Evolutionary conservation across 805 yeast genomes (phyloP).

Genomic region (Tetrapisispora arboricola): DNA sequence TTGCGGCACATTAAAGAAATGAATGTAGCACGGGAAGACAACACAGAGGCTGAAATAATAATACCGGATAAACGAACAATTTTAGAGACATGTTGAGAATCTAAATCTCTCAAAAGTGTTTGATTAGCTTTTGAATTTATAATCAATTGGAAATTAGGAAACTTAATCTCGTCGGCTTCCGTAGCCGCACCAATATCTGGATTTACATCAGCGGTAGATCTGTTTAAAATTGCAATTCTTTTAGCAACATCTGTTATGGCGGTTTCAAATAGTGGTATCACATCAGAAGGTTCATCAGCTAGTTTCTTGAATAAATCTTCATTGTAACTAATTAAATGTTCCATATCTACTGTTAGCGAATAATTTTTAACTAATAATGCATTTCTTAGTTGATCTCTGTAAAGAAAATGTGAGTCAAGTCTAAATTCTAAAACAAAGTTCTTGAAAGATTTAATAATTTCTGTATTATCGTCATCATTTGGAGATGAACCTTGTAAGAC

Average conservation of each 20-base stretch:
- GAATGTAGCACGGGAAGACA: conserved; percentile 76
- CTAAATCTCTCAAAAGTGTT: conserved; percentile 68
- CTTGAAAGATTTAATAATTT: conserved; percentile 66
- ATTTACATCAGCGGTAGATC: conserved; percentile 7
- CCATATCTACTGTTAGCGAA: conserved; percentile 63
- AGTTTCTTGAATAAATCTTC: conserved; percentile 81
- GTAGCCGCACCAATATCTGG: conserved; percentile 6
- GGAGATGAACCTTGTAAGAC: conserved; percentile 79
- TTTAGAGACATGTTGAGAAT: conserved; percentile 79
- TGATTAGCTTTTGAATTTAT: conserved; percentile 62
- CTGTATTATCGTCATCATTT: conserved; percentile 52
- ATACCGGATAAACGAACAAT: conserved; percentile 90
- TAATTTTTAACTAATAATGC: conserved; percentile 70
- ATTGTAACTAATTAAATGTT: conserved; percentile 76
- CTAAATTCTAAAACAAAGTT: conserved; percentile 79
- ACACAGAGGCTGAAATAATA: conserved; percentile 80
- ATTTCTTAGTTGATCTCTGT: conserved; percentile 85
- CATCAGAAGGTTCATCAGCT: conserved; percentile 77
- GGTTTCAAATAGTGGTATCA: conserved; percentile 74
- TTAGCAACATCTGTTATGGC: conserved; percentile 83
- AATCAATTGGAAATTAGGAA: conserved; percentile 80
- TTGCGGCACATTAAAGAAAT: conserved; percentile 78
- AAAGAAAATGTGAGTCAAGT: conserved; percentile 69
- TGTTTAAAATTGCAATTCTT: conserved; percentile 40
- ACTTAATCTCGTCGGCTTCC: conserved; percentile 27